Percentiles rank a stretch among this genome's conserved stretches.
These are phyloP conservation scores for Zygoascus flipseniorum DNA, from an alignment of 805 yeast species.

Conservation along the genomic window DNA sequence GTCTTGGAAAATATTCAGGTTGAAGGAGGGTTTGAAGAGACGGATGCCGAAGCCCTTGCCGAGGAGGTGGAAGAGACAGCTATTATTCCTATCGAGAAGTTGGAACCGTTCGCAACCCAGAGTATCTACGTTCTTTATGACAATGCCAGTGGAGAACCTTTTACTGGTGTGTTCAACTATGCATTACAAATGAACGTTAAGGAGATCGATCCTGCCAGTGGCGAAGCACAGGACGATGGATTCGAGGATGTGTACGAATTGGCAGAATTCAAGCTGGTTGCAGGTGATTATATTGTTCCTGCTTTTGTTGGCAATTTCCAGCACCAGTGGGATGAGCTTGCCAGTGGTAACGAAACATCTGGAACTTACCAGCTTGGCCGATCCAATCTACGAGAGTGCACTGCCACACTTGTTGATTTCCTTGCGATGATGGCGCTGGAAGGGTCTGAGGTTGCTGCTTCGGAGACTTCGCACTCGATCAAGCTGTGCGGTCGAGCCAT, in stretches of 20 bases:
- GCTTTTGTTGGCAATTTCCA: constrained; percentile 71
- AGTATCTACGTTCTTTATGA: constrained; percentile 70
- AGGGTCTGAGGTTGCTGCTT: constrained; percentile 56
- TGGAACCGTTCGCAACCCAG: constrained; percentile 64
- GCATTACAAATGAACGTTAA: constrained; percentile 65
- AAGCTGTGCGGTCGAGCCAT: constrained; percentile 75
- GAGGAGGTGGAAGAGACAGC: constrained; percentile 41
- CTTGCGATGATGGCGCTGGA: constrained; percentile 69
- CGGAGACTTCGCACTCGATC: constrained; percentile 53
- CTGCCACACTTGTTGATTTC: constrained; percentile 41
- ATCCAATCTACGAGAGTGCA: constrained; percentile 44
- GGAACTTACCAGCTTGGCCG: constrained; percentile 60
- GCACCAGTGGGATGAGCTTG: constrained; percentile 62
- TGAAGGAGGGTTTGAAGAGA: constrained; percentile 39
- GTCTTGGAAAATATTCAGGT: constrained; percentile 59
- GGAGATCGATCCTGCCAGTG: constrained; percentile 70
- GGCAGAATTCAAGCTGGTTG: constrained; percentile 61
- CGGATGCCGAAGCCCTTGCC: constrained; percentile 65
- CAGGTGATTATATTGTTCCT: constrained; percentile 80
- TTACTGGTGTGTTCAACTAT: constrained; percentile 48
- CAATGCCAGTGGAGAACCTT: constrained; percentile 22
- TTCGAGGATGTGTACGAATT: constrained; percentile 90
- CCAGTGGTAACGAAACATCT: constrained; percentile 38
- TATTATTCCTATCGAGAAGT: constrained; percentile 60
- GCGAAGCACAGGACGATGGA: constrained; percentile 68